These are phyloP conservation scores for Zizania latifolia DNA, from an alignment of 176 grass and related monocot species.

Conservation along the genomic window DNA sequence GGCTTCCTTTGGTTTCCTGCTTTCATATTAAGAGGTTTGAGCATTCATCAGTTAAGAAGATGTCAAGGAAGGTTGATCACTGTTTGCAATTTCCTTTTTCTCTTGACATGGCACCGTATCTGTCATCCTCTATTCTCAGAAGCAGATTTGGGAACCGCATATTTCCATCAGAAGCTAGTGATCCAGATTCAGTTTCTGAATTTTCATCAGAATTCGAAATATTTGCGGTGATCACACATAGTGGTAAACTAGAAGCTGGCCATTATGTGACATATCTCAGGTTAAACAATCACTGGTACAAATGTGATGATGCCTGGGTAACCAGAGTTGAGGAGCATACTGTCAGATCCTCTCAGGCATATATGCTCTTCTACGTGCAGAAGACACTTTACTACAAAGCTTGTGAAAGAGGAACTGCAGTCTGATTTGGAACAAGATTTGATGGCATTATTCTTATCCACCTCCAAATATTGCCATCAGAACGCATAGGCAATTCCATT, in stretches of 20 bases:
- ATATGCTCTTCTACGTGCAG: slow-evolving; percentile 99
- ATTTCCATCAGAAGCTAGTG: slow-evolving; percentile 61
- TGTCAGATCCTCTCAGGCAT: slow-evolving; percentile 76
- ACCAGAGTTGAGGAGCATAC: slow-evolving; percentile 76
- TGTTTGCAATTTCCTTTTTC: slow-evolving; percentile 92
- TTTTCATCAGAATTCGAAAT: slow-evolving; percentile 78
- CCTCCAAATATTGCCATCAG: neutral
- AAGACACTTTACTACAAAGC: slow-evolving; percentile 88
- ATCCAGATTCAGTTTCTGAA: slow-evolving; percentile 50
- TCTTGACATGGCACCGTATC: slow-evolving; percentile 81
- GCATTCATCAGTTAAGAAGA: slow-evolving; percentile 73
- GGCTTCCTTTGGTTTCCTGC: slow-evolving; percentile 84
- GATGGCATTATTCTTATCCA: neutral
- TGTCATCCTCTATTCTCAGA: slow-evolving; percentile 85
- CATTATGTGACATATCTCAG: slow-evolving; percentile 92
- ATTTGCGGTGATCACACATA: slow-evolving; percentile 85
- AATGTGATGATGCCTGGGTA: slow-evolving; percentile 96
- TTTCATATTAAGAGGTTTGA: slow-evolving; percentile 98
- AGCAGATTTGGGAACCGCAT: slow-evolving; percentile 81
- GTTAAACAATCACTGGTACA: slow-evolving; percentile 83
- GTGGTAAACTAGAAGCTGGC: slow-evolving; percentile 78
- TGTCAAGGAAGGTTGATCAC: slow-evolving; percentile 79
- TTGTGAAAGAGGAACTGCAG: slow-evolving; percentile 43
- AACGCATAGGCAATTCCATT: too few species aligned
- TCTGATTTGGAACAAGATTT: slow-evolving; percentile 21